A percentile compares a stretch with the other conserved stretches of the same genome.
Conservation (phyloP, 441 rosid genomes). For the Pelargonium exstipulatum region DNA sequence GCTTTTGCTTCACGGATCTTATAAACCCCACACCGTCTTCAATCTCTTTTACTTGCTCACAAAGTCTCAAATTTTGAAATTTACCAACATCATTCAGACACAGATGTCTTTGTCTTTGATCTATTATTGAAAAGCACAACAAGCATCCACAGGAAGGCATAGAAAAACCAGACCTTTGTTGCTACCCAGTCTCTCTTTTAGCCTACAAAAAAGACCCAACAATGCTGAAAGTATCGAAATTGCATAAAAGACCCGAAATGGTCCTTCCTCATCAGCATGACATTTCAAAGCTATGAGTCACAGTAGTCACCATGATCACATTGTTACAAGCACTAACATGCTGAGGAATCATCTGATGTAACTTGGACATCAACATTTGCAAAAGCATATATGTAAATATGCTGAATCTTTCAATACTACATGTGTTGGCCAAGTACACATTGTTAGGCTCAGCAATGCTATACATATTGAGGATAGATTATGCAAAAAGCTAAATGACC, state of each 20-base stretch:
- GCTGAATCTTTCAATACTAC: no score
- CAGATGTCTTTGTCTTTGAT: constrained; percentile 3
- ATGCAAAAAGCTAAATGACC: no score
- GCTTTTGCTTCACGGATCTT: constrained; percentile 37
- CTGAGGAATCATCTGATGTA: no score
- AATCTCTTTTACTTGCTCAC: constrained; percentile 26
- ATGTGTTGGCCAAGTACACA: no score
- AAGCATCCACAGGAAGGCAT: no score
- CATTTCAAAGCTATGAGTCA: not conserved
- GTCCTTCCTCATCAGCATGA: not conserved
- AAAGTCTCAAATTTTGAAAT: constrained; percentile 24
- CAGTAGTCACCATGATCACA: constrained; percentile 1
- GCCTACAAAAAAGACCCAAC: not conserved
- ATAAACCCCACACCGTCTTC: constrained; percentile 17
- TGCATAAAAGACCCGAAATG: constrained; percentile 2
- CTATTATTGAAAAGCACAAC: no score
- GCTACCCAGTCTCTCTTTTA: not conserved
- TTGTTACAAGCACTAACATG: no score
- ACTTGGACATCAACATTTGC: no score
- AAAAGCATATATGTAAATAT: no score
- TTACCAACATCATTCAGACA: constrained; percentile 20
- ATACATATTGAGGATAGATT: no score
- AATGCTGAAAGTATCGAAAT: not conserved
- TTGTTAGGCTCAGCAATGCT: no score
- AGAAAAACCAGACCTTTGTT: no score